These are phyloP conservation scores for Pythium brassicae DNA, from an alignment of 352 stramenopile species.

Conservation along the genomic window DNA sequence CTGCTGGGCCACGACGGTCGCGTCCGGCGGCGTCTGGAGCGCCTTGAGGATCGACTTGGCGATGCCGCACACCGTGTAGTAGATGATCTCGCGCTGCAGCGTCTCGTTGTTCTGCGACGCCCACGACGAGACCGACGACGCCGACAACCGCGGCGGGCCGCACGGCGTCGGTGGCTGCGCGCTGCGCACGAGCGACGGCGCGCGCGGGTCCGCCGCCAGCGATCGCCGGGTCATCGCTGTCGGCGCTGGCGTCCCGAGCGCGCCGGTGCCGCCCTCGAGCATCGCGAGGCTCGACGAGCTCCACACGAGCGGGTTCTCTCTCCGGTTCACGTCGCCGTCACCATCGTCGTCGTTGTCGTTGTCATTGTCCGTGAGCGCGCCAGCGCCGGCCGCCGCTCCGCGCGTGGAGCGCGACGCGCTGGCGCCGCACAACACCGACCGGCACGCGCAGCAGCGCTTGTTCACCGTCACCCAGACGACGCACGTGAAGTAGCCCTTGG, in stretches of 20 bases:
- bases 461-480: slow-evolving; percentile 68
- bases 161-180: too few relatives aligned
- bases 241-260: too few relatives aligned
- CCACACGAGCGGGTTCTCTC: slow-evolving; percentile 2
- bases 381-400: too few relatives aligned
- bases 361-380: background rate
- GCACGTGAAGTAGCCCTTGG: slow-evolving; percentile 57
- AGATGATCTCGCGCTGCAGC: slow-evolving; percentile 79
- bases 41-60: slow-evolving; percentile 68
- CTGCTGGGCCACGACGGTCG: slow-evolving; percentile 27
- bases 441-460: slow-evolving; percentile 47
- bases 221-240: too few relatives aligned
- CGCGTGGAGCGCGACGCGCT: too few relatives aligned
- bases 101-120: slow-evolving; percentile 68
- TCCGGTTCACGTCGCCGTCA: background rate
- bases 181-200: background rate
- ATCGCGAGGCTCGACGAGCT: slow-evolving; percentile 11
- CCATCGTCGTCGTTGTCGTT: background rate
- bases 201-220: background rate
- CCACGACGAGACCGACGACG: slow-evolving; percentile 22
- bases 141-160: slow-evolving; percentile 18
- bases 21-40: slow-evolving; percentile 22
- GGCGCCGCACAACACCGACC: slow-evolving; percentile 22
- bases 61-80: slow-evolving; percentile 78
- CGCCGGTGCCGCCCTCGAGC: background rate